These are phyloP conservation scores for Botrytis squamosa DNA, from an alignment of 2,329 filamentous ascomycete species.

Conservation along the genomic window DNA sequence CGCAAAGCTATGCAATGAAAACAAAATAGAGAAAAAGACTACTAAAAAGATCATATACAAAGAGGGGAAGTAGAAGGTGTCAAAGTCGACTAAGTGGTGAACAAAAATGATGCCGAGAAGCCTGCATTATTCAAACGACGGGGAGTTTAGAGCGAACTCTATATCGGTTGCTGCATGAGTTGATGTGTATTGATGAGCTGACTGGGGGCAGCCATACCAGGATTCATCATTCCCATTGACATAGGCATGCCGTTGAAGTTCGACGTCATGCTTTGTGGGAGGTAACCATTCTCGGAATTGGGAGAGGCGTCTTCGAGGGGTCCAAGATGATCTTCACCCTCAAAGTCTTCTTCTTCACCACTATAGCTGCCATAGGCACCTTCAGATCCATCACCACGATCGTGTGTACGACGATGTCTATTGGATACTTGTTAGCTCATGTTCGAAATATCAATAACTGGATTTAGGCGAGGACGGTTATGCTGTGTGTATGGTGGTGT, in stretches of 20 bases:
- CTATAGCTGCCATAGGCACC: slow-evolving; percentile 57
- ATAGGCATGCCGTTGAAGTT: slow-evolving; percentile 29
- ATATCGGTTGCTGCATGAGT: slow-evolving; percentile 41
- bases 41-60: slow-evolving; percentile 26
- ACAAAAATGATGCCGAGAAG: neutral
- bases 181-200: slow-evolving; percentile 41
- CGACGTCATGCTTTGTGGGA: slow-evolving; percentile 40
- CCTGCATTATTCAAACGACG: neutral
- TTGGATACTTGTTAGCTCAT: slow-evolving; percentile 31
- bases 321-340: slow-evolving; percentile 79
- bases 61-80: slow-evolving; percentile 18
- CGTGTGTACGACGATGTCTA: slow-evolving; percentile 77
- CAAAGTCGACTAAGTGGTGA: slow-evolving; percentile 19
- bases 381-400: slow-evolving; percentile 68
- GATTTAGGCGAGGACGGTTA: slow-evolving; percentile 40
- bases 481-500: slow-evolving; percentile 28
- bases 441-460: slow-evolving; percentile 19
- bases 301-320: slow-evolving; percentile 78
- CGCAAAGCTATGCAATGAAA: slow-evolving; percentile 37
- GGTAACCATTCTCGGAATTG: slow-evolving; percentile 65
- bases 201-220: slow-evolving; percentile 41
- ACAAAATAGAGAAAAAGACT: slow-evolving; percentile 25
- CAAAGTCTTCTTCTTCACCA: slow-evolving; percentile 75
- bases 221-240: slow-evolving; percentile 34
- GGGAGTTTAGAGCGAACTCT: slow-evolving; percentile 18